phyloP scores from a whole-genome alignment of 1,284 basidiomycete genomes.

The Ceratobasidium sp. region DNA sequence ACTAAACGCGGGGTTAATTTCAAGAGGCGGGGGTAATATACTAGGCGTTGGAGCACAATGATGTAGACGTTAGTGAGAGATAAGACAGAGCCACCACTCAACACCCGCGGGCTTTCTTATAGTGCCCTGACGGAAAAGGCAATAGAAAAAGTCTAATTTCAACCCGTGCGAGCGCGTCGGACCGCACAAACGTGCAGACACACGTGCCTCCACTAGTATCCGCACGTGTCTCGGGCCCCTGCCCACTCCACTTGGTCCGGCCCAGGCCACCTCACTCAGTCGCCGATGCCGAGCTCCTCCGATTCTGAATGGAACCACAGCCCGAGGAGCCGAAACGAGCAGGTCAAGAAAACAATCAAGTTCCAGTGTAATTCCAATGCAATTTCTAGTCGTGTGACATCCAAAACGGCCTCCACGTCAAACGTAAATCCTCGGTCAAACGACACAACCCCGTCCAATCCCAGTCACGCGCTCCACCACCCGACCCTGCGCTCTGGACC shows the following conservation, averaged over 20 bases:
- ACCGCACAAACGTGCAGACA: too few relatives aligned
- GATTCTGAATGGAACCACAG: too few relatives aligned
- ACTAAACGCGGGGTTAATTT: conserved; percentile 56
- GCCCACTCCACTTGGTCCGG: too few relatives aligned
- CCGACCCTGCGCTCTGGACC: neutral
- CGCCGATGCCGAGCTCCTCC: too few relatives aligned
- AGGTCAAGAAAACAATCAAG: conserved; percentile 9
- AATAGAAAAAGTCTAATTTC: conserved; percentile 27
- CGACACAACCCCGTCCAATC: conserved; percentile 27
- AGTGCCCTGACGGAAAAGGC: neutral
- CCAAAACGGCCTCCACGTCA: conserved; percentile 32
- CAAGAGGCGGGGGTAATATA: conserved; percentile 27
- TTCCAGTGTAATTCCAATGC: neutral
- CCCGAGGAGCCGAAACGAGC: conserved; percentile 2
- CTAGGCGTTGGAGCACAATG: neutral
- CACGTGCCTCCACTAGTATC: too few relatives aligned
- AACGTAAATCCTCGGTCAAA: conserved; percentile 37
- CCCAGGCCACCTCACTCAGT: too few relatives aligned
- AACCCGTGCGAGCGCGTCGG: neutral
- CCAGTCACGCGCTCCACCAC: neutral
- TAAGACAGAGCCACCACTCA: conserved; percentile 12
- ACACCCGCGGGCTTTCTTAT: conserved; percentile 2
- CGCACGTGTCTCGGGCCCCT: too few relatives aligned
- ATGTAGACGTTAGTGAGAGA: neutral
- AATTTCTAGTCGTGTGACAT: conserved; percentile 43